These are phyloP conservation scores for Closterium sp. DNA, from an alignment of 139 green algal species.

Conservation along the genomic window DNA sequence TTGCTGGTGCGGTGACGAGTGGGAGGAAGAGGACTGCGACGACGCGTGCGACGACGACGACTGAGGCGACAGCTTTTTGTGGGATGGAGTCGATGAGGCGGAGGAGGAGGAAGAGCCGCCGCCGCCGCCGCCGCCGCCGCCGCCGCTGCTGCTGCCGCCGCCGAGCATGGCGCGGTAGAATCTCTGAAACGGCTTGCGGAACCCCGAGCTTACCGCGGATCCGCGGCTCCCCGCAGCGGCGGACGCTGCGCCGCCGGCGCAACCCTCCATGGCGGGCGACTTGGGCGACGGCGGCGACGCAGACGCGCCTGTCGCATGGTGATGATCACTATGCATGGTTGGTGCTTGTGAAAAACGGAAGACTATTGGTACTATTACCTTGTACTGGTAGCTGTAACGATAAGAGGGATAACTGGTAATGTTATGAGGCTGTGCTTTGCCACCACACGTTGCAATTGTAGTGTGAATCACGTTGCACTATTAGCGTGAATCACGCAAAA, in stretches of 20 bases:
- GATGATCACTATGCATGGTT: background rate
- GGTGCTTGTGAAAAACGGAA: too few relatives aligned
- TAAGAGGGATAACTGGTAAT: background rate
- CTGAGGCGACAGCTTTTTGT: background rate
- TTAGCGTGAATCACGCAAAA: too few relatives aligned
- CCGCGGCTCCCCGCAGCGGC: background rate
- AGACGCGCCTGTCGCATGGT: background rate
- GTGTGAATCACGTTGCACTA: too few relatives aligned
- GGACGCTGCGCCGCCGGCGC: too few relatives aligned
- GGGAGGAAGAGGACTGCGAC: background rate
- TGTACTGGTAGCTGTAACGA: too few relatives aligned
- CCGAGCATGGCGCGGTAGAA: background rate
- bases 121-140: too few relatives aligned
- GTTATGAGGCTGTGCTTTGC: too few relatives aligned
- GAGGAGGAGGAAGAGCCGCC: too few relatives aligned
- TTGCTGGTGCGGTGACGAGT: background rate
- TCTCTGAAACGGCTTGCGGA: background rate
- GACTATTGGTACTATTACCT: too few relatives aligned
- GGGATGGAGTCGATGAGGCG: background rate
- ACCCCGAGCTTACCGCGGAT: background rate
- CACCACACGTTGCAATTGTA: too few relatives aligned
- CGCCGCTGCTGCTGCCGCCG: too few relatives aligned
- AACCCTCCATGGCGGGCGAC: background rate
- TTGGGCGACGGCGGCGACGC: background rate
- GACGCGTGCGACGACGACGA: background rate